Evolutionary conservation across 2,329 filamentous ascomycete genomes (phyloP).

Genomic region (Diaporthe eres): DNA sequence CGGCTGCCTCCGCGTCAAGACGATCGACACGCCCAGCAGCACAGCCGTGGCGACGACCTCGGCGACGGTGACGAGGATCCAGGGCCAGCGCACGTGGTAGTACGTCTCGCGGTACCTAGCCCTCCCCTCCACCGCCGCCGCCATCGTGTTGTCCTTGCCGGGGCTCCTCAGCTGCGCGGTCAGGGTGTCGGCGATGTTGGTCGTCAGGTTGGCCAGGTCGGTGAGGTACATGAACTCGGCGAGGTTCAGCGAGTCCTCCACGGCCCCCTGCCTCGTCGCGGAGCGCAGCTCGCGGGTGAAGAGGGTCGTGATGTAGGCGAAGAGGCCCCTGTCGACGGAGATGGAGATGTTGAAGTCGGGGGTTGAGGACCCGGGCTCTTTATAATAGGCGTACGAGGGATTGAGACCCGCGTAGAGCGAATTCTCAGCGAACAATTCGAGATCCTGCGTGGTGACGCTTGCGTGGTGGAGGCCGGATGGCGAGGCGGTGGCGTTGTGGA

Average conservation of each 20-base stretch:
- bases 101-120: neutral
- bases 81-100: slow-evolving; percentile 4
- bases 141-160: neutral
- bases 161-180: slow-evolving; percentile 1
- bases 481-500: slow-evolving; percentile 2
- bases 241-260: slow-evolving; percentile 1
- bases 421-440: neutral
- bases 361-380: neutral
- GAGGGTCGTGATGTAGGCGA: neutral
- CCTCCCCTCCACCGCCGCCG: neutral
- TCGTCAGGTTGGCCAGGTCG: slow-evolving; percentile 4
- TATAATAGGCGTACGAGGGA: neutral
- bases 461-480: neutral
- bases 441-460: neutral
- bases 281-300: neutral
- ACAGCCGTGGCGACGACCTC: slow-evolving; percentile 2
- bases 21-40: neutral
- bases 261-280: neutral
- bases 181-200: slow-evolving; percentile 8
- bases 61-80: neutral
- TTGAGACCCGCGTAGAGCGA: neutral
- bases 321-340: neutral
- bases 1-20: slow-evolving; percentile 1
- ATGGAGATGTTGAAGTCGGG: slow-evolving; percentile 1
- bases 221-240: slow-evolving; percentile 19